These are phyloP conservation scores for Crithidia brevicula DNA, from an alignment of 208 protist species.

Conservation along the genomic window DNA sequence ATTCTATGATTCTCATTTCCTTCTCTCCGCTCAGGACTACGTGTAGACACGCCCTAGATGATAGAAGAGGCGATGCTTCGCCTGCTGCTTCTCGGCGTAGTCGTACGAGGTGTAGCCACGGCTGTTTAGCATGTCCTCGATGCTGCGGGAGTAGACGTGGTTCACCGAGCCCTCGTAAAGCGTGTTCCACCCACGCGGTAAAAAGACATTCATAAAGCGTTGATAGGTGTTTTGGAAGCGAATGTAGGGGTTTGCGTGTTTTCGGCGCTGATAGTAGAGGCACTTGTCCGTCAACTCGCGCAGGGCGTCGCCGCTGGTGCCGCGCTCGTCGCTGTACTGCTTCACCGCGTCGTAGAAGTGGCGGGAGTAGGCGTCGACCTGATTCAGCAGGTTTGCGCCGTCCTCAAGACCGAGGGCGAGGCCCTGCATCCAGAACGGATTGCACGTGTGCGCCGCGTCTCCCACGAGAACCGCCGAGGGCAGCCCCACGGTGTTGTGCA, in stretches of 20 bases:
- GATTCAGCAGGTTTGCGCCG: constrained; percentile 74
- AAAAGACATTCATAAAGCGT: constrained; percentile 61
- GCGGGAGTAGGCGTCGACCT: constrained; percentile 83
- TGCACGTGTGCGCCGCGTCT: constrained; percentile 79
- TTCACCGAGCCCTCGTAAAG: constrained; percentile 83
- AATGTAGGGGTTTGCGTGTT: constrained; percentile 81
- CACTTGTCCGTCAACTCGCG: constrained; percentile 85
- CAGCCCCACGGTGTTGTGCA: constrained; percentile 87
- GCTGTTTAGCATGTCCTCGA: constrained; percentile 90
- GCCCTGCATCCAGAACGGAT: constrained; percentile 89
- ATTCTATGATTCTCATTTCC: neutral
- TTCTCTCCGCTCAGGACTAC: constrained; percentile 24
- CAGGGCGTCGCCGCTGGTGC: constrained; percentile 79
- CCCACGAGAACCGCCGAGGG: constrained; percentile 84
- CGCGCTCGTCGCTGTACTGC: constrained; percentile 89
- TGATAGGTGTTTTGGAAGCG: constrained; percentile 86
- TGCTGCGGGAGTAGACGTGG: constrained; percentile 82
- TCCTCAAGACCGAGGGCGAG: constrained; percentile 88
- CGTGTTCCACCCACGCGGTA: constrained; percentile 69
- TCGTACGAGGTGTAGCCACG: constrained; percentile 91
- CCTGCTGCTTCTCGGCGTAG: constrained; percentile 89
- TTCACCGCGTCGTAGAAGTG: constrained; percentile 90
- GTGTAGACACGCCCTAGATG: constrained; percentile 87
- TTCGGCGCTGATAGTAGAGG: constrained; percentile 82
- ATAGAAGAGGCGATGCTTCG: constrained; percentile 80